Percentiles rank a stretch among this genome's conserved stretches.
phyloP scores from a whole-genome alignment of 805 yeast species.

The Yarrowia divulgata region DNA sequence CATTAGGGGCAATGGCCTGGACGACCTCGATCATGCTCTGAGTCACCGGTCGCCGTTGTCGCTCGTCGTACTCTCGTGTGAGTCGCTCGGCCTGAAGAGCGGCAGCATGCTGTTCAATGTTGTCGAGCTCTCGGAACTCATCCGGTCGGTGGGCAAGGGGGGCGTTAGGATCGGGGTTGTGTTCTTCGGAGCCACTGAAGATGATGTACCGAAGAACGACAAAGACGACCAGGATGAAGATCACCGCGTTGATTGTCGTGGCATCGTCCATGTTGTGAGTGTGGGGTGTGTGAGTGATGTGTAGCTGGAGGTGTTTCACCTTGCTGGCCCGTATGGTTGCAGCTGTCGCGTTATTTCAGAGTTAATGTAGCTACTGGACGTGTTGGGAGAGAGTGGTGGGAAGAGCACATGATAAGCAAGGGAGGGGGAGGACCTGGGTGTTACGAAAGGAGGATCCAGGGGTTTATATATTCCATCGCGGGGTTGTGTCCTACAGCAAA shows the following conservation, averaged over 20 bases:
- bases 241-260: constrained; percentile 40
- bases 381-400: constrained; percentile 19
- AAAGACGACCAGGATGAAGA: constrained; percentile 43
- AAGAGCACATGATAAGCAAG: no score
- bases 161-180: constrained; percentile 14
- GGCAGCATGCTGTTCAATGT: constrained; percentile 20
- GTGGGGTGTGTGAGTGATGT: constrained; percentile 2
- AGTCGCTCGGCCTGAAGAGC: constrained; percentile 33
- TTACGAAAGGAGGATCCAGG: background rate
- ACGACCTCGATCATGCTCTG: constrained; percentile 81
- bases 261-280: constrained; percentile 1
- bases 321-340: no score
- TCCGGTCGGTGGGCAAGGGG: constrained; percentile 28
- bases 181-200: constrained; percentile 19
- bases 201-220: constrained; percentile 42
- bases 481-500: background rate
- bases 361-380: no score
- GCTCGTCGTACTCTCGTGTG: constrained; percentile 21
- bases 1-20: constrained; percentile 77
- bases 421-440: background rate
- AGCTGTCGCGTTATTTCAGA: constrained; percentile 10
- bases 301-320: constrained; percentile 10
- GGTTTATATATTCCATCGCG: background rate
- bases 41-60: constrained; percentile 28
- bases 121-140: constrained; percentile 30